A percentile compares a stretch with the other conserved stretches of the same genome.
Evolutionary conservation across 116 monocot genomes (phyloP).

Genomic region (Thalassia testudinum): DNA sequence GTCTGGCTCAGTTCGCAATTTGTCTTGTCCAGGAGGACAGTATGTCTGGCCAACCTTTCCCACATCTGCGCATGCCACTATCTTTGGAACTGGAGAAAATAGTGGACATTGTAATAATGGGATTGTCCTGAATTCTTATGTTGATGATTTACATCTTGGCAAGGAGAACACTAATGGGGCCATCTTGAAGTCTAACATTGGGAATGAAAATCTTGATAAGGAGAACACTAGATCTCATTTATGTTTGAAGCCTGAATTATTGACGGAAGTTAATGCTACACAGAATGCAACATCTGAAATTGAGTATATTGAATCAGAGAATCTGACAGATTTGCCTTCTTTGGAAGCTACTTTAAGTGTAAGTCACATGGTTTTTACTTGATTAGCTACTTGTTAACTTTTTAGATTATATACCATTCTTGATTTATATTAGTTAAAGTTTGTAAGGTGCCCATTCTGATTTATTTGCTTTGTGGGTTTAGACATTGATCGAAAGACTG

Average conservation of each 20-base stretch:
- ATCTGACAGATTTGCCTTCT: slow-evolving; percentile 50
- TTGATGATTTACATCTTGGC: too few relatives aligned
- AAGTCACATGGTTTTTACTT: slow-evolving; percentile 13
- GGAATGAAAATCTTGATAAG: too few relatives aligned
- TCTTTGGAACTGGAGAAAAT: too few relatives aligned
- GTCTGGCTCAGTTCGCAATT: too few relatives aligned
- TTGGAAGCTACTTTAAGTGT: slow-evolving; percentile 52
- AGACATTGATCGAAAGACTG: slow-evolving; percentile 65
- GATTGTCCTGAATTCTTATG: too few relatives aligned
- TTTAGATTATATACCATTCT: not conserved
- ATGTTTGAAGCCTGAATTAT: not conserved
- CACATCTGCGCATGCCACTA: too few relatives aligned
- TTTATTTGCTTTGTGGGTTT: slow-evolving; percentile 2
- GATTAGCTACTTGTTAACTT: not conserved
- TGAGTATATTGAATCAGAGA: slow-evolving; percentile 87
- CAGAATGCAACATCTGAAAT: slow-evolving; percentile 47
- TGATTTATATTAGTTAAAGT: not conserved
- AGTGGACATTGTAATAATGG: too few relatives aligned
- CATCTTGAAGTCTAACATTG: too few relatives aligned
- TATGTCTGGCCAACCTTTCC: too few relatives aligned
- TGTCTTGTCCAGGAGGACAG: too few relatives aligned
- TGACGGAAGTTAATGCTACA: slow-evolving; percentile 15
- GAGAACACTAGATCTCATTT: too few relatives aligned
- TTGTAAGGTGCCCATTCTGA: not conserved
- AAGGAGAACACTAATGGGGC: too few relatives aligned